A percentile compares a stretch with the other conserved stretches of the same genome.
These are phyloP conservation scores for Nephromyces sp. DNA, from an alignment of 169 alveolate genomes.

Conservation along the genomic window DNA sequence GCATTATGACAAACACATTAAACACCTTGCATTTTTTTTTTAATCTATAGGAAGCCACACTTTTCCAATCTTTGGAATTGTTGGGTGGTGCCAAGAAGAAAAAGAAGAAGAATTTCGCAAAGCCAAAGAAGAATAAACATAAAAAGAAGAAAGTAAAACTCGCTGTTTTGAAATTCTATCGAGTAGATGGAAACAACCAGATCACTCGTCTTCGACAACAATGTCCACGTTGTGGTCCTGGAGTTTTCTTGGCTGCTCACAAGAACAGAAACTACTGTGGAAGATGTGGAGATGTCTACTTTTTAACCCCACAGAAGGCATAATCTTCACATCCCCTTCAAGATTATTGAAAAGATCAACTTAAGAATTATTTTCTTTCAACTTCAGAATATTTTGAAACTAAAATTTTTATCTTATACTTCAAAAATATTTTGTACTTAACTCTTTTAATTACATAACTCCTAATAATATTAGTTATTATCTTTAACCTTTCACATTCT, in stretches of 20 bases:
- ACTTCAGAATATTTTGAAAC: too few species aligned
- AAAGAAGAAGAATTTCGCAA: conserved; percentile 83
- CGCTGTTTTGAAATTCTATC: conserved; percentile 89
- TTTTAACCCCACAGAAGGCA: too few species aligned
- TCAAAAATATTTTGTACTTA: too few species aligned
- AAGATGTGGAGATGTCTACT: conserved; percentile 80
- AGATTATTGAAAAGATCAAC: too few species aligned
- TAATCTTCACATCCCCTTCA: too few species aligned
- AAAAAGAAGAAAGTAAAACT: conserved; percentile 93
- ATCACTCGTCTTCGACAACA: conserved; percentile 86
- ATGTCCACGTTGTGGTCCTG: conserved; percentile 92
- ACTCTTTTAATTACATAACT: too few species aligned
- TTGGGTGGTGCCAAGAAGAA: conserved; percentile 86
- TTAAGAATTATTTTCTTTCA: too few species aligned
- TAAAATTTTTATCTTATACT: too few species aligned
- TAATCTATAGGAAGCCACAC: conserved; percentile 38
- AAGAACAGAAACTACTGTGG: conserved; percentile 96
- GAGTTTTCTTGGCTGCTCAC: conserved; percentile 97
- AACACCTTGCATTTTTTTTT: too few species aligned
- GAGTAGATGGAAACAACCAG: conserved; percentile 87
- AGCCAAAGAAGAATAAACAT: conserved; percentile 87
- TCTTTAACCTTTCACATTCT: too few species aligned
- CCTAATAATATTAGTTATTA: too few species aligned
- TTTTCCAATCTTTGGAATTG: conserved; percentile 34
- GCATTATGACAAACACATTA: too few species aligned